phyloP scores from a whole-genome alignment of 805 yeast species.

The Saccharomycopsis vini region DNA sequence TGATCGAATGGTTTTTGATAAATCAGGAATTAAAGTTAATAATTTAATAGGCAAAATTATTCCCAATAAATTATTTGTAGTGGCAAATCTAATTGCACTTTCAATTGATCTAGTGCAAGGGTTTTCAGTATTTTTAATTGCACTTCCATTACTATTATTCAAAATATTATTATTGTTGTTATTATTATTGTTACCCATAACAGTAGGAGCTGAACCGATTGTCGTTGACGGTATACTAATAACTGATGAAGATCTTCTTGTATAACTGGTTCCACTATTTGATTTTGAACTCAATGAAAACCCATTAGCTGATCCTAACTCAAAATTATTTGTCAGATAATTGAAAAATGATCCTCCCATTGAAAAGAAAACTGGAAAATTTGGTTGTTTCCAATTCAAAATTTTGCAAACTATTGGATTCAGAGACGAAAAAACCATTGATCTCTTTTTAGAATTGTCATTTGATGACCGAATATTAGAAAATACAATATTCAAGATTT shows the following conservation, averaged over 20 bases:
- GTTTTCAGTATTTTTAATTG: conserved; percentile 24
- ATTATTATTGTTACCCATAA: not conserved
- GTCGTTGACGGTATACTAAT: not conserved
- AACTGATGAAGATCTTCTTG: conserved; percentile 1
- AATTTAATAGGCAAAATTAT: conserved; percentile 66
- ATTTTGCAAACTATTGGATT: conserved; percentile 89
- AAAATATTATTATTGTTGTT: not conserved
- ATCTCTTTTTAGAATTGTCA: conserved; percentile 36
- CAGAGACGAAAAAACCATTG: conserved; percentile 76
- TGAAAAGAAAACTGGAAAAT: conserved; percentile 85
- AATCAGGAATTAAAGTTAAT: conserved; percentile 62
- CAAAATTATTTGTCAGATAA: conserved; percentile 25
- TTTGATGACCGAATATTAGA: conserved; percentile 54
- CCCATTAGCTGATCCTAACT: conserved; percentile 35
- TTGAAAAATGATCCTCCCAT: conserved; percentile 54
- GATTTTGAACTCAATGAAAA: no score
- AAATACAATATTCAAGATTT: conserved; percentile 61
- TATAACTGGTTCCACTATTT: conserved; percentile 18
- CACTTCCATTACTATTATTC: not conserved
- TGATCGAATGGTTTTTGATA: conserved; percentile 65
- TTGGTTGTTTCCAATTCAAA: conserved; percentile 97
- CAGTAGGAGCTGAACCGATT: not conserved
- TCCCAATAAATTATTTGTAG: conserved; percentile 78
- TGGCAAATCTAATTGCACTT: conserved; percentile 75
- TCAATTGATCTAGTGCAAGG: conserved; percentile 58